phyloP scores from a whole-genome alignment of 345 rosid species.

The Microthlaspi erraticum region DNA sequence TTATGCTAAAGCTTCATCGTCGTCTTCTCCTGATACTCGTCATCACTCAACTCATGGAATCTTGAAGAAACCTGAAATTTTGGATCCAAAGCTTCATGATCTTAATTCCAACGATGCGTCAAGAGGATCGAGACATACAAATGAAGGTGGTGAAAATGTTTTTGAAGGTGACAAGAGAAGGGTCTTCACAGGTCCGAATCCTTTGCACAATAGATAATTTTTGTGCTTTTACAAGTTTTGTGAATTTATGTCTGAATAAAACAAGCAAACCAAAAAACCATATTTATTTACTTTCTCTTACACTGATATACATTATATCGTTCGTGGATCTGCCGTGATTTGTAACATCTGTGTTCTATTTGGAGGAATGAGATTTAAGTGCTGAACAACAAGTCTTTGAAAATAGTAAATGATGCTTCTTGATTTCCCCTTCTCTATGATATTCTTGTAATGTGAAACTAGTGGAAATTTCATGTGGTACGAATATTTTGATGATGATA shows the following conservation, averaged over 20 bases:
- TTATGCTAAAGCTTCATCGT: slow-evolving; percentile 37
- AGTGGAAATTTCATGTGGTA: slow-evolving; percentile 30
- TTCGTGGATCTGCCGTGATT: slow-evolving; percentile 34
- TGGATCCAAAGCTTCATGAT: slow-evolving; percentile 31
- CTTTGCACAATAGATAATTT: slow-evolving; percentile 45
- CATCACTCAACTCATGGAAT: slow-evolving; percentile 40
- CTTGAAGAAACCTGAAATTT: slow-evolving; percentile 24
- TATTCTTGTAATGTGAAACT: slow-evolving; percentile 12
- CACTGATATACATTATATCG: slow-evolving; percentile 35
- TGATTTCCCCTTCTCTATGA: background rate
- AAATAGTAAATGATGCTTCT: slow-evolving; percentile 16
- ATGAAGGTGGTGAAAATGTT: slow-evolving; percentile 31
- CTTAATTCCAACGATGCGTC: slow-evolving; percentile 18
- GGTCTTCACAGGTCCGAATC: slow-evolving; percentile 51
- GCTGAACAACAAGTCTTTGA: slow-evolving; percentile 29
- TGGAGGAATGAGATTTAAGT: slow-evolving; percentile 26
- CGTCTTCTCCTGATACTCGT: slow-evolving; percentile 23
- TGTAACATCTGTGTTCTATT: slow-evolving; percentile 3
- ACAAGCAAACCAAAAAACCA: slow-evolving; percentile 23
- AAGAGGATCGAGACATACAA: slow-evolving; percentile 31
- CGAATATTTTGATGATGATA: slow-evolving; percentile 20
- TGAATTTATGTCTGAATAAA: slow-evolving; percentile 40
- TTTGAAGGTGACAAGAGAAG: slow-evolving; percentile 45
- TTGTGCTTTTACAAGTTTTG: slow-evolving; percentile 36
- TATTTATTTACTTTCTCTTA: slow-evolving; percentile 6